phyloP scores from a whole-genome alignment of 495 filamentous ascomycete genomes.

The Lasiosphaeria miniovina region DNA sequence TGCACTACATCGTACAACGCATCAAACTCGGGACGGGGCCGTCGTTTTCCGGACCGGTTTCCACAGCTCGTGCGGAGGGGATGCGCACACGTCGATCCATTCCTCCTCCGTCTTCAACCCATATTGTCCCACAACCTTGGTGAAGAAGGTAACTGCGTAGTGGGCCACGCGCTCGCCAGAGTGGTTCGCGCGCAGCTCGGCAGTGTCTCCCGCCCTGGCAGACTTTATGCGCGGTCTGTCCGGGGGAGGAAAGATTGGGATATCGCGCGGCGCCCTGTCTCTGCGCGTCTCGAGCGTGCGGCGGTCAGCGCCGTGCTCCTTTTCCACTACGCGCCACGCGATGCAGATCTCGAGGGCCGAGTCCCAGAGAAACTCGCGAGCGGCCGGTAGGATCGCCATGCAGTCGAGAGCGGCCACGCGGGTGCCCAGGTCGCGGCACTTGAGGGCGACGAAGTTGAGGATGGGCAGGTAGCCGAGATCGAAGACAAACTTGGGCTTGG shows the following conservation, averaged over 20 bases:
- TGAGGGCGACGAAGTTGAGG: slow-evolving; percentile 44
- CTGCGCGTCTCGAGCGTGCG: slow-evolving; percentile 4
- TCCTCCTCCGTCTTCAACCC: too few species aligned
- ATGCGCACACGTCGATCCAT: too few species aligned
- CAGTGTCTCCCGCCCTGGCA: too few species aligned
- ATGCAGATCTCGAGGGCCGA: slow-evolving; percentile 23
- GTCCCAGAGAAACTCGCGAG: slow-evolving; percentile 34
- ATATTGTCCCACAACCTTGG: too few species aligned
- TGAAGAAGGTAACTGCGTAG: too few species aligned
- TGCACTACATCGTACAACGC: too few species aligned
- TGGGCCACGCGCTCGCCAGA: too few species aligned
- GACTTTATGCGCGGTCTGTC: neutral
- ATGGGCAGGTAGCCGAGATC: slow-evolving; percentile 44
- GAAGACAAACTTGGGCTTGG: slow-evolving; percentile 37
- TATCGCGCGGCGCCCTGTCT: too few species aligned
- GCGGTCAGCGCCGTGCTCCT: slow-evolving; percentile 30
- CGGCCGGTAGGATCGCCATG: slow-evolving; percentile 18
- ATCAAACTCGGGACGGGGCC: too few species aligned
- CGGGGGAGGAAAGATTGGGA: neutral
- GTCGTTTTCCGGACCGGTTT: too few species aligned
- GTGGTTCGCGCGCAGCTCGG: too few species aligned
- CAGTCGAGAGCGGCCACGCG: slow-evolving; percentile 36
- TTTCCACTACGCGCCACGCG: slow-evolving; percentile 29
- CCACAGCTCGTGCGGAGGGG: too few species aligned
- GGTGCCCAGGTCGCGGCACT: slow-evolving; percentile 39